These are phyloP conservation scores for Fusarium sp. DNA, from an alignment of 2,329 filamentous ascomycete species.

Conservation along the genomic window DNA sequence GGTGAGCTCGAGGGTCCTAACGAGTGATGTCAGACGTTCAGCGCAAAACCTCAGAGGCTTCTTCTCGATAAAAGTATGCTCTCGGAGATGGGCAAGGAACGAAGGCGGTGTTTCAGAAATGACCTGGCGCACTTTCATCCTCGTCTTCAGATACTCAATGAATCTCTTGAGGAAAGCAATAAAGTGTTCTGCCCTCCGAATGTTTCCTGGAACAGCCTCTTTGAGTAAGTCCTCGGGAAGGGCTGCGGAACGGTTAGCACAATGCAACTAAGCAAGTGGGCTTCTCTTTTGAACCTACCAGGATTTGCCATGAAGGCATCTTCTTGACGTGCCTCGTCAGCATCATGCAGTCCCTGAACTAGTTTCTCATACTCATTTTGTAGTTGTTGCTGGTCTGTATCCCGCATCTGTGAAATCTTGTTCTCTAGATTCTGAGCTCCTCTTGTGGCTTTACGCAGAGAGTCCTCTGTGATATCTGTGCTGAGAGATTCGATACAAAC, in stretches of 20 bases:
- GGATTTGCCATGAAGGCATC: constrained; percentile 98
- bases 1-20: constrained; percentile 92
- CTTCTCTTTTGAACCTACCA: constrained; percentile 47
- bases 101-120: constrained; percentile 97
- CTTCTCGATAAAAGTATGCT: constrained; percentile 96
- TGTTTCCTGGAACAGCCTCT: constrained; percentile 96
- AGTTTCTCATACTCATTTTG: constrained; percentile 96
- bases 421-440: constrained; percentile 91
- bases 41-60: constrained; percentile 96
- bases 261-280: neutral
- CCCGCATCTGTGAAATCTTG: constrained; percentile 93
- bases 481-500: constrained; percentile 98
- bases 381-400: constrained; percentile 92
- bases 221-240: constrained; percentile 93
- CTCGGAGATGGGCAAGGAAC: constrained; percentile 90
- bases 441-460: constrained; percentile 86
- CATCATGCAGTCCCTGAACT: constrained; percentile 87
- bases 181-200: constrained; percentile 94
- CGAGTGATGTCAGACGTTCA: constrained; percentile 91
- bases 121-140: constrained; percentile 97
- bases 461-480: constrained; percentile 96
- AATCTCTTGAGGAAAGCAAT: constrained; percentile 94
- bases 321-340: constrained; percentile 89
- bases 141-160: constrained; percentile 96
- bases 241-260: constrained; percentile 54